A percentile compares a stretch with the other conserved stretches of the same genome.
phyloP scores from a whole-genome alignment of 192 early-diverging fungal genomes.

The Backusella australiensis region DNA sequence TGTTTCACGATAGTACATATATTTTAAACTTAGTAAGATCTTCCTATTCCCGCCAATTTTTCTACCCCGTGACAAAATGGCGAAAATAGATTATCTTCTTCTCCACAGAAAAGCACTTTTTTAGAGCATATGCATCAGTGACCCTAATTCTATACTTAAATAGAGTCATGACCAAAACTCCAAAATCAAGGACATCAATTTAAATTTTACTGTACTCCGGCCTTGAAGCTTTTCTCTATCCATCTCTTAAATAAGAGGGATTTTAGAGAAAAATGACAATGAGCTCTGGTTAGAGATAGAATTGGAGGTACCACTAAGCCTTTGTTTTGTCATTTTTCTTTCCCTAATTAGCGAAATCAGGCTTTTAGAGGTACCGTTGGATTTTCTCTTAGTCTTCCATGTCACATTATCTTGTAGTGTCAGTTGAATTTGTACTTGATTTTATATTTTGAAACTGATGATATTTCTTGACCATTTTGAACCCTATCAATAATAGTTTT shows the following conservation, averaged over 20 bases:
- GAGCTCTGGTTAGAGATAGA: too few species aligned
- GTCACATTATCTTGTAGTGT: constrained; percentile 26
- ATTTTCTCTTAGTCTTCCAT: not conserved
- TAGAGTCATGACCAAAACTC: too few species aligned
- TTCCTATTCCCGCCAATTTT: not conserved
- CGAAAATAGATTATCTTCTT: not conserved
- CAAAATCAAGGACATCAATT: too few species aligned
- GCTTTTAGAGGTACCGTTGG: too few species aligned
- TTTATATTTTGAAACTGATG: constrained; percentile 84
- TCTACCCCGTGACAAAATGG: not conserved
- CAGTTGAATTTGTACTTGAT: constrained; percentile 78
- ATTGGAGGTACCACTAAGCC: too few species aligned
- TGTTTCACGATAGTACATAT: constrained; percentile 51
- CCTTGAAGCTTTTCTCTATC: too few species aligned
- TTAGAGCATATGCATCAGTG: not conserved
- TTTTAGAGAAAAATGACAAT: too few species aligned
- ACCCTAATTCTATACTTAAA: too few species aligned
- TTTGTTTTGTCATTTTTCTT: too few species aligned
- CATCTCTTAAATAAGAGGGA: too few species aligned
- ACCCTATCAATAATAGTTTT: constrained; percentile 47
- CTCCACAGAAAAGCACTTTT: not conserved
- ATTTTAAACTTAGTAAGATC: not conserved
- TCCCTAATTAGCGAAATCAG: too few species aligned
- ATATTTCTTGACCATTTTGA: constrained; percentile 46
- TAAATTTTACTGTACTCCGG: too few species aligned